phyloP scores from a whole-genome alignment of 768 basidiomycete species.

The Glaciozyma antarctica region DNA sequence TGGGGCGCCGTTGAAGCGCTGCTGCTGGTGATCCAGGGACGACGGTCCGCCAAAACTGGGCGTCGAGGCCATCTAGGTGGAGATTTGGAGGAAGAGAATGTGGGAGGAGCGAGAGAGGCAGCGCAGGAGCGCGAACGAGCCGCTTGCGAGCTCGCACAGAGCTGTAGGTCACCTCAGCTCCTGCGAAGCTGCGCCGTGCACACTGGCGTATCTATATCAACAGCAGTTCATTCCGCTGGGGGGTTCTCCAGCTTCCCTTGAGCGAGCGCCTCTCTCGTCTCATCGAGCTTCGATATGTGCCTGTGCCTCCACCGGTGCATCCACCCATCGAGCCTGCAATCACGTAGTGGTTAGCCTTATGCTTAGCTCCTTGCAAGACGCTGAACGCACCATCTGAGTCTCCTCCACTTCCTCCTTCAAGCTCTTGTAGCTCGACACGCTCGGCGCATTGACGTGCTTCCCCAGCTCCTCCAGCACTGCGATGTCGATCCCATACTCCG shows the following conservation, averaged over 20 bases:
- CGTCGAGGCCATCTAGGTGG: too few species aligned
- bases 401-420: constrained; percentile 21
- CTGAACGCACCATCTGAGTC: constrained; percentile 10
- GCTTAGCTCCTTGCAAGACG: too few species aligned
- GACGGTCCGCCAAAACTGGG: too few species aligned
- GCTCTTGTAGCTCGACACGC: constrained; percentile 43
- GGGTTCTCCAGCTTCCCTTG: neutral
- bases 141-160: too few species aligned
- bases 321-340: constrained; percentile 24
- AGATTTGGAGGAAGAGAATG: too few species aligned
- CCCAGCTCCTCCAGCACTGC: constrained; percentile 49
- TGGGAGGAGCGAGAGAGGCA: too few species aligned
- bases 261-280: too few species aligned
- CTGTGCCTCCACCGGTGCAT: neutral
- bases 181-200: too few species aligned
- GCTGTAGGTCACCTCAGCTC: too few species aligned
- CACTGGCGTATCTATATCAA: neutral
- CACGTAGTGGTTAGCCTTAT: neutral
- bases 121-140: too few species aligned
- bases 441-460: constrained; percentile 56
- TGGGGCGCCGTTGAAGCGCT: too few species aligned
- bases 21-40: too few species aligned
- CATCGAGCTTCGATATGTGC: neutral
- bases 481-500: constrained; percentile 51
- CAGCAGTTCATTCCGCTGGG: neutral